Percentiles rank a stretch among this genome's conserved stretches.
Evolutionary conservation across 2,329 filamentous ascomycete species (phyloP).

Genomic region (Amylocarpus encephaloides): DNA sequence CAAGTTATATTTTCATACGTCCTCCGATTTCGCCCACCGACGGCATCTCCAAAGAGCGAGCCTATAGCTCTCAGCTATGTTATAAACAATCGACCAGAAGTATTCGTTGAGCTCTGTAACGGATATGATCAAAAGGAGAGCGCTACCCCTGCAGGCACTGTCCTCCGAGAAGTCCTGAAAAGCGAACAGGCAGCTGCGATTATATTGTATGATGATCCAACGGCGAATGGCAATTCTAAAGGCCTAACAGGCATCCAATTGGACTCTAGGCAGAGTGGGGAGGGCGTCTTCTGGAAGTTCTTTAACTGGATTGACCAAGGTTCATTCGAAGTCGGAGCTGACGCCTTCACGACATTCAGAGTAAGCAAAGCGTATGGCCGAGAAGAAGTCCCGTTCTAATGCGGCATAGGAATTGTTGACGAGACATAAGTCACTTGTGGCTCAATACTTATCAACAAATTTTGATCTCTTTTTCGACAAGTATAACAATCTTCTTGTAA

Average conservation of each 20-base stretch:
- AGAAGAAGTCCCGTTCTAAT: background rate
- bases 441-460: slow-evolving; percentile 80
- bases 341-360: slow-evolving; percentile 95
- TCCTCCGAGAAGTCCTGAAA: slow-evolving; percentile 81
- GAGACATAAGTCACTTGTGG: slow-evolving; percentile 85
- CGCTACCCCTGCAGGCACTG: slow-evolving; percentile 83
- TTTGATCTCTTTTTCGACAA: slow-evolving; percentile 89
- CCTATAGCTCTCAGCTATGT: slow-evolving; percentile 85
- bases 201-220: slow-evolving; percentile 86
- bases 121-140: slow-evolving; percentile 89
- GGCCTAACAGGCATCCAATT: slow-evolving; percentile 73
- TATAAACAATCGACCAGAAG: slow-evolving; percentile 76
- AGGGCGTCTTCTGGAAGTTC: slow-evolving; percentile 92
- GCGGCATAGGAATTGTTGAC: slow-evolving; percentile 74
- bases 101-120: slow-evolving; percentile 80
- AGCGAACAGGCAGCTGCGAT: slow-evolving; percentile 86
- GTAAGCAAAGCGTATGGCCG: slow-evolving; percentile 42
- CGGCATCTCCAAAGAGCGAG: slow-evolving; percentile 60
- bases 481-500: slow-evolving; percentile 82
- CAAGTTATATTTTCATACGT: slow-evolving; percentile 95
- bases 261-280: slow-evolving; percentile 66
- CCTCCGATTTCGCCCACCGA: slow-evolving; percentile 76
- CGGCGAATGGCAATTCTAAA: slow-evolving; percentile 62
- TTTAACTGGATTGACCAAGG: slow-evolving; percentile 97
- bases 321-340: slow-evolving; percentile 92